Evolutionary conservation across 257 asterid genomes (phyloP).

Genomic region (Capsicum baccatum): DNA sequence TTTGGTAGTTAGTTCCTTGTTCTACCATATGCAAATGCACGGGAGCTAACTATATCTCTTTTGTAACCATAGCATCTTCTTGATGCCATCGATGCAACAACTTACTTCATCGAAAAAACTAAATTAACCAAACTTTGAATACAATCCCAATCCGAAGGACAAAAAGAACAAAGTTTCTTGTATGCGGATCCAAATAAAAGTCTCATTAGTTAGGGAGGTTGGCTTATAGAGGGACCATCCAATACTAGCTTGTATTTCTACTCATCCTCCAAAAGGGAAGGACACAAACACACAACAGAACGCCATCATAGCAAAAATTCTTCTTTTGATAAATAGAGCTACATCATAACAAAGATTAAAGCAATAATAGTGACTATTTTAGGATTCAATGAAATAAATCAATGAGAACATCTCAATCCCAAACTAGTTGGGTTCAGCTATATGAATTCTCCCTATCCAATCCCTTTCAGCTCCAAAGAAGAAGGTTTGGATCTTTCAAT

Average conservation of each 20-base stretch:
- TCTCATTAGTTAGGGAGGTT: neutral
- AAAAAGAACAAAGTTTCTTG: neutral
- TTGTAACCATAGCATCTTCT: neutral
- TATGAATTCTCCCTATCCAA: neutral
- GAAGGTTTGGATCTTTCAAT: too few species aligned
- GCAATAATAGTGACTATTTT: too few species aligned
- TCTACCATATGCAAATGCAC: neutral
- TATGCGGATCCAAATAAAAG: neutral
- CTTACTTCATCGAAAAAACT: neutral
- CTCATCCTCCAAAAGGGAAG: neutral
- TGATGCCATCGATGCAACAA: neutral
- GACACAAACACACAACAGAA: neutral
- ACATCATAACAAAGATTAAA: neutral
- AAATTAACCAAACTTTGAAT: neutral
- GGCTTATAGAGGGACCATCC: neutral
- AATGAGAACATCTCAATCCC: neutral
- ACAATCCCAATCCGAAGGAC: neutral
- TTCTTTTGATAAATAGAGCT: neutral
- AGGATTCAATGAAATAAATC: neutral
- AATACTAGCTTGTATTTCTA: neutral
- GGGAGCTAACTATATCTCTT: neutral
- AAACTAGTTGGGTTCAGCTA: neutral
- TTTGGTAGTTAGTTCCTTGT: neutral
- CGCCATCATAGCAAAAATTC: neutral
- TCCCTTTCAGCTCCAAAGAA: too few species aligned